Conservation (phyloP, 345 rosid genomes). For the Aethionema arabicum region DNA sequence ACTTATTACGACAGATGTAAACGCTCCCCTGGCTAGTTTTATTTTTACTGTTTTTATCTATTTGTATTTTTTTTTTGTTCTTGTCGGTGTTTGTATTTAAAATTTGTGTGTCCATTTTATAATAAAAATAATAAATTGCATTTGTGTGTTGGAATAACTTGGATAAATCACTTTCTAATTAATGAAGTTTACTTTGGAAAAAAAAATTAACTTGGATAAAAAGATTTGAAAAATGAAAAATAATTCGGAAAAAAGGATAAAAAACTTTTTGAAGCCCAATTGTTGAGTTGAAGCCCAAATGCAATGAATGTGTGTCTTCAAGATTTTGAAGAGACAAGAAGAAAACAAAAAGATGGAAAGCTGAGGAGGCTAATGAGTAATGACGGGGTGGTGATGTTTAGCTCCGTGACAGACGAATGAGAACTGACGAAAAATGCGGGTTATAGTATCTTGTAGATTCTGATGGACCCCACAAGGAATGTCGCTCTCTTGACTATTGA, state of each 20-base stretch:
- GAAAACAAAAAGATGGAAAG: no score
- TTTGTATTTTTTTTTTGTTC: background rate
- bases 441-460: conserved; percentile 14
- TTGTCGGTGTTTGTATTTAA: background rate
- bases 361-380: background rate
- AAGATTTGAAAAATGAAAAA: no score
- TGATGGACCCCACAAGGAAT: conserved; percentile 20
- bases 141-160: no score
- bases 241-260: no score
- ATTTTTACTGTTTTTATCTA: background rate
- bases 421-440: background rate
- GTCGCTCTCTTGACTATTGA: conserved; percentile 9
- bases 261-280: no score
- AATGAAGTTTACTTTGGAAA: no score
- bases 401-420: conserved; percentile 5
- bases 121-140: no score
- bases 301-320: no score
- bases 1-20: conserved; percentile 17
- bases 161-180: no score
- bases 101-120: background rate
- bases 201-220: no score
- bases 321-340: no score
- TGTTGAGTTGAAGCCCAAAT: no score
- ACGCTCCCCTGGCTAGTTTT: conserved; percentile 1
- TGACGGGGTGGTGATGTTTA: conserved; percentile 5